Conservation (phyloP, 345 rosid genomes). For the Gossypioides kirkii region DNA sequence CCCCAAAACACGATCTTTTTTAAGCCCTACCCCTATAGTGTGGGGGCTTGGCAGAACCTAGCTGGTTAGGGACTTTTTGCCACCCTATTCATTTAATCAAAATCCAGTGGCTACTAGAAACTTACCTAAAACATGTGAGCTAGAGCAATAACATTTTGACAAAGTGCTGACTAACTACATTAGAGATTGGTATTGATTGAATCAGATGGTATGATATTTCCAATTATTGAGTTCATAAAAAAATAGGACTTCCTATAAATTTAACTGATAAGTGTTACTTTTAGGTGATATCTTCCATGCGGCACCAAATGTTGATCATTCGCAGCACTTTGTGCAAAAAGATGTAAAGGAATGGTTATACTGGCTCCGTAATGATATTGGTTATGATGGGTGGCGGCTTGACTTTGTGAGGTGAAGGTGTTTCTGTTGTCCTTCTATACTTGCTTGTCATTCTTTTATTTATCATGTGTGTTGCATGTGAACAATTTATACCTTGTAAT, state of each 20-base stretch:
- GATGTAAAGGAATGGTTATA: constrained; percentile 46
- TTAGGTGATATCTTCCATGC: constrained; percentile 52
- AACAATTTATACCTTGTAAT: not conserved
- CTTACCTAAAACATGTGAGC: not conserved
- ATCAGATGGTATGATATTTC: not conserved
- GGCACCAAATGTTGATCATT: constrained; percentile 50
- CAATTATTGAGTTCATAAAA: not conserved
- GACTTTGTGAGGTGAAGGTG: constrained; percentile 41
- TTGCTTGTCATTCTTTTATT: not conserved
- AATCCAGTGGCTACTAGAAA: not conserved
- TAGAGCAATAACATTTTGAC: not conserved
- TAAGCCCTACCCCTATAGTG: not conserved
- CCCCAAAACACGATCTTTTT: too few relatives aligned
- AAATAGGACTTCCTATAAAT: not conserved
- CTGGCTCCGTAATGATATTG: constrained; percentile 41
- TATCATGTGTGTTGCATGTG: too few relatives aligned
- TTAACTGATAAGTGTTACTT: not conserved
- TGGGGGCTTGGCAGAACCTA: not conserved
- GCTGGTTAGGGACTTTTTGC: not conserved
- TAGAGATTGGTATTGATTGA: not conserved
- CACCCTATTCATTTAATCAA: not conserved
- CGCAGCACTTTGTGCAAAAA: constrained; percentile 43
- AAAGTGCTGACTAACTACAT: not conserved
- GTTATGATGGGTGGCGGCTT: constrained; percentile 55
- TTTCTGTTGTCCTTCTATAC: not conserved